Evolutionary conservation across 331 rosid genomes (phyloP), one percentile per base, ranked within the genome.

Genomic region (Spiraea crenata): DNA sequence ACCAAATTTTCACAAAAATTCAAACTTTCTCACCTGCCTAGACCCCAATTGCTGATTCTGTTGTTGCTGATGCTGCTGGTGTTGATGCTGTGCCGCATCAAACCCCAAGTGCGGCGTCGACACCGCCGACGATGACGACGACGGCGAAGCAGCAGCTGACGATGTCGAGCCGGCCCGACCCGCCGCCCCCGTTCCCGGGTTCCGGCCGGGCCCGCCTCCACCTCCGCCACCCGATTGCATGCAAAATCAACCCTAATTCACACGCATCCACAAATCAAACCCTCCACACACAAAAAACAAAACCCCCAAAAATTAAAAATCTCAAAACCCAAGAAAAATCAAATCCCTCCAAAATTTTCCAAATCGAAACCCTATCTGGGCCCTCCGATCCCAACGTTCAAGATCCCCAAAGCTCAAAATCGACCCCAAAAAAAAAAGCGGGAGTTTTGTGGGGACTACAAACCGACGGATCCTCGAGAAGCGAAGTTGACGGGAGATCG

Each of bases 221-320:
- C 81, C 83, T n/a, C 87, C 91, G 20, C 86, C 89, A 40, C 83
- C 87, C 63, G 98, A 88, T 63, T 95, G 99, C 99, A 95, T 93
- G 80, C 85, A 82, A 25, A 62, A 85, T 82, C 70, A 45, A 55
- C 76, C 75, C 82, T 67, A 64, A 81, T 74, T 76, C 83, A 72
- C 71, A 44, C 69, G 49, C 71, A 80, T 70, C 59, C 63, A 65
- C 71, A 65, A 74, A 77, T 77, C 80, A 65, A 79, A 85, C 77
- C 64, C 84, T 47, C 54, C 77, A 77, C 60, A 44, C 71, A 40
- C 31, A 74, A 9, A 64, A 60, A 56, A 55, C 19, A 55, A 17
- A 65, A 69, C 8, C 58, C 42, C 8, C 34, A 50, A 45, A 19
- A 16, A 63, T 46, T 66, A 71, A 38, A 68, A 63, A 52, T 41